phyloP scores from a whole-genome alignment of 2,329 filamentous ascomycete species.

The Fusarium torreyae region DNA sequence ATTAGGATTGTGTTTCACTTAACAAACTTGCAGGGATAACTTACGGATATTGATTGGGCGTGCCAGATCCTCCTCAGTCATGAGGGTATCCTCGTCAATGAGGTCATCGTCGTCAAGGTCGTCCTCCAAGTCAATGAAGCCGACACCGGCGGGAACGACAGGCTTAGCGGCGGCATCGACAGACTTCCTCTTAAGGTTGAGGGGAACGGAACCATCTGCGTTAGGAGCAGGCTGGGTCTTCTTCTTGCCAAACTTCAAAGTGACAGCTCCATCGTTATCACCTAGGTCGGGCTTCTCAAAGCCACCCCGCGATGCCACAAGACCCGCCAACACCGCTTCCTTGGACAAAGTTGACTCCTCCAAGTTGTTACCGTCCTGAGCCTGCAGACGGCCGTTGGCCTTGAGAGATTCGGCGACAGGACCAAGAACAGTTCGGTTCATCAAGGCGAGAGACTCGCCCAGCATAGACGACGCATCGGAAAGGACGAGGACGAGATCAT shows the following conservation, averaged over 20 bases:
- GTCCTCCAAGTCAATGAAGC: slow-evolving; percentile 77
- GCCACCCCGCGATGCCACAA: slow-evolving; percentile 74
- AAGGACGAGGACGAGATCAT: slow-evolving; percentile 88
- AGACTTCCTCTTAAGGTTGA: slow-evolving; percentile 62
- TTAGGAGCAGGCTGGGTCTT: slow-evolving; percentile 45
- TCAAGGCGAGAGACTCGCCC: slow-evolving; percentile 75
- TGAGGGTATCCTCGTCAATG: slow-evolving; percentile 90
- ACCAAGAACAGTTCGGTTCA: slow-evolving; percentile 77
- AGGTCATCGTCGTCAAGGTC: slow-evolving; percentile 83
- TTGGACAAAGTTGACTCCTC: slow-evolving; percentile 58
- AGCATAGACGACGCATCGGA: slow-evolving; percentile 80
- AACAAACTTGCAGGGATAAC: slow-evolving; percentile 56
- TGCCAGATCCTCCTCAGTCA: slow-evolving; percentile 88
- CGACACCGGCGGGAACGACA: slow-evolving; percentile 70
- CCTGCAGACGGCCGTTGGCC: slow-evolving; percentile 75
- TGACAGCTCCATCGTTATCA: slow-evolving; percentile 71
- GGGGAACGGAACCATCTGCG: slow-evolving; percentile 47
- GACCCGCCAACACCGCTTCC: slow-evolving; percentile 88
- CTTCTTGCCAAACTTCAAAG: slow-evolving; percentile 61
- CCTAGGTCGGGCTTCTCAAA: slow-evolving; percentile 81
- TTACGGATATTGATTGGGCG: slow-evolving; percentile 85
- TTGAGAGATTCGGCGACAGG: slow-evolving; percentile 80
- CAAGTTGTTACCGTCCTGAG: slow-evolving; percentile 78
- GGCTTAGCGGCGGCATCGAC: slow-evolving; percentile 59
- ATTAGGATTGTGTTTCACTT: slow-evolving; percentile 23